Base-by-base conservation (phyloP, 305 asterid species). In the Euphrasia arctica region DNA sequence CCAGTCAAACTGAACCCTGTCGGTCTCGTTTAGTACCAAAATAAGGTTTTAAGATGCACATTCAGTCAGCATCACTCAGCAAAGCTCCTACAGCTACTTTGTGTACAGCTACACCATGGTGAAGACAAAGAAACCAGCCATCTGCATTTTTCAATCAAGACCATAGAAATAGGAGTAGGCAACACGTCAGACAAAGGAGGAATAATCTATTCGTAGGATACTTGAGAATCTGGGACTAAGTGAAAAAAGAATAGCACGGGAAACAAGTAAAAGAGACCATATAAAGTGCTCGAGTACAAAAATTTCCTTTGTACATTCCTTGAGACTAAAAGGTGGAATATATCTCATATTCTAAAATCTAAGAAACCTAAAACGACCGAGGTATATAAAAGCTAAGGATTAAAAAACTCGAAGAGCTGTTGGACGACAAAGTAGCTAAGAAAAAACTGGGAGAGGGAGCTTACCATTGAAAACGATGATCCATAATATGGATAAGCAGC, bases 401-500 rank as follows among this genome's bases (percentile, higher is more conserved):
- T 13, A 47, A 4, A 43, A 22, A 15, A 67, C 58, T 54, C 18
- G 28, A 36, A 27, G 68, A 61, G 36, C 3, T 55, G 60, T 41
- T 29, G 9, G 29, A 72, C 13, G 14, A 18, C 51, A n/a, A 70
- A 57, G 39, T 49, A 25, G 41, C 60, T 13, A 18, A 18, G 11
- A 25, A 18, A 47, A 32, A 52, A 31, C 11, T 60, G 18, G 36
- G 58, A 54, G 52, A 63, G 32, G 32, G 69, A 60, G 36, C 36
- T 39, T 84, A 91, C 97, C 91, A 82, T 86, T 13, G 94, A 74
- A 74, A 88, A 88, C 36, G 98, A 91, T 65, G 90, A 85, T 71
- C 95, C 96, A 49, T 91, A 88, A 74, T 91, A 91, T 49, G 98
- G 96, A 72, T 70, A 85, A 60, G 98, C 96, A 62, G 96, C 80